Percentiles rank a stretch among this genome's conserved stretches.
Conservation (phyloP, 2,329 filamentous ascomycete species). For the Aspergillus fumigatiaffinis region DNA sequence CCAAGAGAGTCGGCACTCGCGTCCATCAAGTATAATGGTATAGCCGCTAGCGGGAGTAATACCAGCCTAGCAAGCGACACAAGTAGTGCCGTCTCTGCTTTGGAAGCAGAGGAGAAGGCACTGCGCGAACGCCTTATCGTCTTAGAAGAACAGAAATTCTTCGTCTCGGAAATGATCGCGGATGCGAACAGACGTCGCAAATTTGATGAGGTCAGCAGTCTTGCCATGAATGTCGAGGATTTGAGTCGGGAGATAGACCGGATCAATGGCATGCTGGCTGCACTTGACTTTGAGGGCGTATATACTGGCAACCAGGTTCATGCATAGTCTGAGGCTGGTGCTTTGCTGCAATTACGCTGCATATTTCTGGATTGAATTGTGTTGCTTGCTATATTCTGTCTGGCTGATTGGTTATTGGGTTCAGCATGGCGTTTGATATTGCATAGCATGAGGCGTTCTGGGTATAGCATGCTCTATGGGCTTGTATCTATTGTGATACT, state of each 20-base stretch:
- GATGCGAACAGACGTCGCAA: constrained; percentile 70
- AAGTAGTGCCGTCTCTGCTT: constrained; percentile 57
- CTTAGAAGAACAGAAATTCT: constrained; percentile 85
- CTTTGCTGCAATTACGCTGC: constrained; percentile 4
- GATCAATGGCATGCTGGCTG: constrained; percentile 61
- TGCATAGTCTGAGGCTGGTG: constrained; percentile 4
- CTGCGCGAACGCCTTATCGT: constrained; percentile 76
- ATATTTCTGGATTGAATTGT: neutral
- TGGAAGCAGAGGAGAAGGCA: constrained; percentile 81
- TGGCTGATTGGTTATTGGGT: constrained; percentile 1
- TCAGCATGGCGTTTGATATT: constrained; percentile 19
- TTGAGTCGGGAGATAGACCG: constrained; percentile 71
- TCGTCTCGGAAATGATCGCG: constrained; percentile 80
- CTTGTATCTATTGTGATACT: neutral
- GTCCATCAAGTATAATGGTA: constrained; percentile 55
- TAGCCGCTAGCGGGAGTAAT: constrained; percentile 46
- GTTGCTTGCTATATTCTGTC: neutral
- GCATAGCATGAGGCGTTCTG: constrained; percentile 28
- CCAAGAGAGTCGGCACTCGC: constrained; percentile 49
- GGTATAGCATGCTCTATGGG: neutral
- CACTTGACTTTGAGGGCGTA: constrained; percentile 59
- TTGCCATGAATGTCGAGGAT: constrained; percentile 78
- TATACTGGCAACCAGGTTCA: constrained; percentile 35
- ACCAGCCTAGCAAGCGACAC: constrained; percentile 52
- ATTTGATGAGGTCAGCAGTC: constrained; percentile 80